phyloP scores from a whole-genome alignment of 345 rosid species.

The Reutealis trisperma region DNA sequence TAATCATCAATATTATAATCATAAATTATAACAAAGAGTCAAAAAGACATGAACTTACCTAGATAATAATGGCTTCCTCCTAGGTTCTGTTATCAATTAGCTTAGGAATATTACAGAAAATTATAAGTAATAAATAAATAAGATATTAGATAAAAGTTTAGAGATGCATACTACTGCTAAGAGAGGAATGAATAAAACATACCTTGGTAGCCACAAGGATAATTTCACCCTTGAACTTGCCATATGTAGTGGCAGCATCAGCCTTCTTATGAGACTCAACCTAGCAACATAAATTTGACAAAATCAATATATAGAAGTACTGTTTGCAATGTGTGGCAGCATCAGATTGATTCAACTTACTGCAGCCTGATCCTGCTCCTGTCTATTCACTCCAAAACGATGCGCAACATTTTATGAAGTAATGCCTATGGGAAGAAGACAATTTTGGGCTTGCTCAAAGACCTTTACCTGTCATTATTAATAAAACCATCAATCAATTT shows the following conservation, averaged over 20 bases:
- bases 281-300: constrained; percentile 37
- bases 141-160: too few species aligned
- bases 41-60: too few species aligned
- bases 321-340: neutral
- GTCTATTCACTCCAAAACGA: constrained; percentile 80
- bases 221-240: constrained; percentile 89
- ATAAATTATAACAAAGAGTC: too few species aligned
- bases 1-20: too few species aligned
- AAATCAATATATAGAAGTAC: neutral
- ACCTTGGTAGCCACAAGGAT: constrained; percentile 90
- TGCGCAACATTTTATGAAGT: constrained; percentile 95
- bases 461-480: constrained; percentile 52
- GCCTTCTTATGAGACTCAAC: constrained; percentile 96
- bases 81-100: too few species aligned
- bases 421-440: constrained; percentile 95
- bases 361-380: constrained; percentile 98
- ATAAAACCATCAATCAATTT: constrained; percentile 2
- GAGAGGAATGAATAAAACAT: constrained; percentile 16
- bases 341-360: constrained; percentile 48
- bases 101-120: too few species aligned
- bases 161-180: neutral
- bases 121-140: too few species aligned
- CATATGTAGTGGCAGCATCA: constrained; percentile 82
- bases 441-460: constrained; percentile 77
- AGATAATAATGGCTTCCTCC: too few species aligned